Base-by-base conservation (phyloP, 345 rosid genomes). In the Eucalyptus grandis region DNA sequence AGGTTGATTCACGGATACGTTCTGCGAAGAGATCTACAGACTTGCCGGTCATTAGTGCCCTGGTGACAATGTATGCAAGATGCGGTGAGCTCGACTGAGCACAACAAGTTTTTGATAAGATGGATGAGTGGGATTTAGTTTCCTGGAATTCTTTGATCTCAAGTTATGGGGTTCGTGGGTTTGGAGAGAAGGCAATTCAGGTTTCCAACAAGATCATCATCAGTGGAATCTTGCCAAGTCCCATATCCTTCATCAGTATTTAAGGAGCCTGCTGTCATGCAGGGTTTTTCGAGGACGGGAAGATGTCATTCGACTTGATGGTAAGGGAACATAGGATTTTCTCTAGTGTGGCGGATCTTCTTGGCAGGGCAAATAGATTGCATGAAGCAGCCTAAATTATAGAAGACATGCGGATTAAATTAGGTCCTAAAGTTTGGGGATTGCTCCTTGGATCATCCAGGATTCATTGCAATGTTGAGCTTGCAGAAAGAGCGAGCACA, bases 241-340 rank as follows among this genome's bases (percentile, higher is more conserved):
- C 94, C 37, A 86, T 96, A 88, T 92, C 98, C 19, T 95, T 96
- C 81, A 91, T 97, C 15, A 94, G 95, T 83, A 95, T 98, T 88
- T 93, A 95, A 87, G 98, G 98, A 90, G 99, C 98, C 88, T 98
- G 98, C 90, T 97, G 99, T 90, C 99, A 95, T 90, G 96, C 96
- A 87, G 98, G 99, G 49, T 95, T 98, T 60, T 93, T 96, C 27
- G 98, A 95, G 89, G 95, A 96, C 86, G 99, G 99, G 49, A 95
- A 95, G 91, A 88, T 87, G 91, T 88, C 94, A 58, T 97, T 96
- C 86, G 87, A 93, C 51, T 93, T 95, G 4, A 98, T 97, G 98
- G 91, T 53, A 89, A 88, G 91, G 90, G 92, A 92, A 43, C 96
- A 98, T 85, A 88, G 93, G 90, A 94, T 97, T 31, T 72, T 88